These are phyloP conservation scores for Candida neerlandica DNA, from an alignment of 1,139 yeast species.

Conservation along the genomic window DNA sequence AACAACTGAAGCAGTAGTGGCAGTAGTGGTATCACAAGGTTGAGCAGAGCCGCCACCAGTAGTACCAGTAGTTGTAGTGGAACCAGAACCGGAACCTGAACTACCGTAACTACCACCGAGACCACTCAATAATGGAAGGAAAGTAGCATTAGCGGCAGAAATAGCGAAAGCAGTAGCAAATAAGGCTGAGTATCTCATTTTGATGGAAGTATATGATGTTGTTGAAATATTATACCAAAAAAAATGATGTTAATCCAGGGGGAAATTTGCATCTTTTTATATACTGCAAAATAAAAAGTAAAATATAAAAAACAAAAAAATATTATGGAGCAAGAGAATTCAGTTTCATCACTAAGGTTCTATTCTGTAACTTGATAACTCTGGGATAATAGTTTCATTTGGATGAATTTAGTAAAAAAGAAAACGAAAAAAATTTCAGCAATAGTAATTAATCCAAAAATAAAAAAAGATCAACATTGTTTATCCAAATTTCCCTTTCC, in stretches of 20 bases:
- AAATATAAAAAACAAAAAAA: not conserved
- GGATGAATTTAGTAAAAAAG: not conserved
- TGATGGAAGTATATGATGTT: not conserved
- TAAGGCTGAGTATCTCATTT: not conserved
- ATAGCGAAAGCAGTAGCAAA: slow-evolving; percentile 1
- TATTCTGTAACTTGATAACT: not conserved
- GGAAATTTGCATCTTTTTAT: not conserved
- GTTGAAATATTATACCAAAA: not conserved
- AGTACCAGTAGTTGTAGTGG: not conserved
- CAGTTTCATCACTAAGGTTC: not conserved
- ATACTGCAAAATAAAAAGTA: not conserved
- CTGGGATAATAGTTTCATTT: not conserved
- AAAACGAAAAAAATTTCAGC: not conserved
- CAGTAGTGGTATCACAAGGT: not conserved
- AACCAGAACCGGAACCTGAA: not conserved
- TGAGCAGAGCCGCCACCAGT: not conserved
- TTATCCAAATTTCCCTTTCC: not conserved
- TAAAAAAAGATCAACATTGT: not conserved
- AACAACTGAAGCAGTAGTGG: not conserved
- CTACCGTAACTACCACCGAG: not conserved
- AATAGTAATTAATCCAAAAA: not conserved
- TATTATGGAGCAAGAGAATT: not conserved
- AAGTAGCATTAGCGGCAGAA: slow-evolving; percentile 2
- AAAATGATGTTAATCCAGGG: not conserved
- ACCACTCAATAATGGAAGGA: not conserved